Evolutionary conservation across 2,329 filamentous ascomycete genomes (phyloP).

Genomic region (Botrytis aclada): DNA sequence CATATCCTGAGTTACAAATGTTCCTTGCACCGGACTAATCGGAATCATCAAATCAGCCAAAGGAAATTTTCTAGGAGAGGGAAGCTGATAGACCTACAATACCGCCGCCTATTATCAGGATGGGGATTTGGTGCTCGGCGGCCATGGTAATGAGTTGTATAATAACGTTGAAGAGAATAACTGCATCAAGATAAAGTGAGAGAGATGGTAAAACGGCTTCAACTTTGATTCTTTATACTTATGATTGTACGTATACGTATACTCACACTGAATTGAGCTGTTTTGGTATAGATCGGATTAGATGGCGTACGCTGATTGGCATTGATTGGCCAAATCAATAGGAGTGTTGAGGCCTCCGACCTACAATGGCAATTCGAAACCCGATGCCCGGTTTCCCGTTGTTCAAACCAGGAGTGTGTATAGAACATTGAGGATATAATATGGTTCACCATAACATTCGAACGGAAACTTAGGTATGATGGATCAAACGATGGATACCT

Average conservation of each 20-base stretch:
- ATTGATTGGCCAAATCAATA: neutral
- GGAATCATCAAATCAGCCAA: neutral
- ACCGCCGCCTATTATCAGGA: constrained; percentile 43
- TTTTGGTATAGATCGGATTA: no score
- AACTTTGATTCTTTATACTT: neutral
- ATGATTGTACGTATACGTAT: neutral
- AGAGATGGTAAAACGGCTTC: no score
- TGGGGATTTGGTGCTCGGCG: constrained; percentile 20
- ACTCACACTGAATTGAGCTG: neutral
- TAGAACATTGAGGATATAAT: neutral
- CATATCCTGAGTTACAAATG: constrained; percentile 41
- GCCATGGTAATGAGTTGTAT: neutral
- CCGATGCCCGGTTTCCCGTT: neutral
- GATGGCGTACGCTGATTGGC: neutral
- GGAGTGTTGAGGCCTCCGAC: neutral
- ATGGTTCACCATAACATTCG: neutral
- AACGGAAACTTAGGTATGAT: neutral
- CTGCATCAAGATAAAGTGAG: neutral
- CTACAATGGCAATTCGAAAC: neutral
- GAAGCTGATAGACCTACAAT: constrained; percentile 43
- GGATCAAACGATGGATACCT: neutral
- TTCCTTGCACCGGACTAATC: constrained; percentile 30
- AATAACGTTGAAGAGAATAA: neutral
- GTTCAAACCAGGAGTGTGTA: no score
- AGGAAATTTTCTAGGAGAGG: constrained; percentile 34